These are phyloP conservation scores for Onygenales sp. DNA, from an alignment of 2,329 filamentous ascomycete species.

Conservation along the genomic window DNA sequence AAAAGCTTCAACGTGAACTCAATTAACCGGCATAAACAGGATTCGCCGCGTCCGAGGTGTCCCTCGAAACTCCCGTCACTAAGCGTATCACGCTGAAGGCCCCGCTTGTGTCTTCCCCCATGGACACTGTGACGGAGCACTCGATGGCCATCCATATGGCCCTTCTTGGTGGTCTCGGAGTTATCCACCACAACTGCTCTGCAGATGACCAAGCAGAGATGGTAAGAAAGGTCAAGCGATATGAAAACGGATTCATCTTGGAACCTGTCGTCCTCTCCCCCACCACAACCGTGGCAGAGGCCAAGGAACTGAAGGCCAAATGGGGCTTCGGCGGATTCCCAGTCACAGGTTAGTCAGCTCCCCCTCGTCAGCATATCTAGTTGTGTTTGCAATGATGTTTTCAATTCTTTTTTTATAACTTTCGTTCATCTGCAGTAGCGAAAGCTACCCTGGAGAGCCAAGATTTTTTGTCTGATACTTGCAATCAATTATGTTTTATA, in stretches of 20 bases:
- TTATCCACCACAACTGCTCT: conserved; percentile 99
- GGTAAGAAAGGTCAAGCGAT: conserved; percentile 98
- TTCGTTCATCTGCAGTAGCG: conserved; percentile 99
- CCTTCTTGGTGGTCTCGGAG: conserved; percentile 51
- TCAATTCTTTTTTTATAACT: conserved; percentile 72
- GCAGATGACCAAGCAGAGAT: conserved; percentile 94
- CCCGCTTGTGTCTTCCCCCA: conserved; percentile 92
- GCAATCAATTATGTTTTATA: conserved; percentile 6
- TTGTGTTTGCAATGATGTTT: conserved; percentile 56
- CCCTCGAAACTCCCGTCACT: conserved; percentile 82
- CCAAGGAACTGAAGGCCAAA: conserved; percentile 86
- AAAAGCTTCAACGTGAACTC: neutral
- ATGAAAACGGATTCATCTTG: conserved; percentile 97
- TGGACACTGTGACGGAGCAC: conserved; percentile 99
- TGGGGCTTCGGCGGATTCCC: conserved; percentile 99
- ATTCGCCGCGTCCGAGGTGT: conserved; percentile 84
- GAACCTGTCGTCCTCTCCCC: conserved; percentile 89
- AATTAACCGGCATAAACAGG: conserved; percentile 34
- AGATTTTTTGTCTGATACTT: conserved; percentile 42
- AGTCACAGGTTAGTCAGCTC: conserved; percentile 73
- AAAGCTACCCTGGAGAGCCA: conserved; percentile 74
- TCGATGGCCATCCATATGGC: conserved; percentile 95
- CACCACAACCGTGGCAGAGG: conserved; percentile 80
- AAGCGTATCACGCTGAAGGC: conserved; percentile 95
- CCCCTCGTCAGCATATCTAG: conserved; percentile 11